Conservation (phyloP, 225 moss, liverwort and hornwort species). For the Sphagnum tenellum region DNA sequence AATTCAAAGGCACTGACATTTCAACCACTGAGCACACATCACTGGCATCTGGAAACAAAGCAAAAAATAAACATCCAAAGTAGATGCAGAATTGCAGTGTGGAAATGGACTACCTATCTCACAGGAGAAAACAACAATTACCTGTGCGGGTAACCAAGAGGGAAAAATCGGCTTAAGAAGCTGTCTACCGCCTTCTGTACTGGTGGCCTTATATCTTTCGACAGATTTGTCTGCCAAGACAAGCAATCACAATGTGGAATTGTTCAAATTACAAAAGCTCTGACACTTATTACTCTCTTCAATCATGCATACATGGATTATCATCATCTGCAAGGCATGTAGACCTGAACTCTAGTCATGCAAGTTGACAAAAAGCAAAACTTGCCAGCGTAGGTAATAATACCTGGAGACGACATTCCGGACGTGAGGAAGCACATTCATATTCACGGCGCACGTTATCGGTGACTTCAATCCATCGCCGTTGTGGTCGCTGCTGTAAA, state of each 20-base stretch:
- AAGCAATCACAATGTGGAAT: neutral
- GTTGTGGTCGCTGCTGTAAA: too few species aligned
- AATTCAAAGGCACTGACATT: too few species aligned
- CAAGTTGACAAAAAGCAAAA: too few species aligned
- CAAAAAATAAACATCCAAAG: neutral
- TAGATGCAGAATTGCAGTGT: neutral
- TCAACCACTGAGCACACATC: too few species aligned
- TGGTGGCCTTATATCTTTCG: constrained; percentile 74
- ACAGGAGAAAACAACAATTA: constrained; percentile 1
- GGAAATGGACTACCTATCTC: too few species aligned
- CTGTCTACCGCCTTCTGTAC: constrained; percentile 70
- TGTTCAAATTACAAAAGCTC: neutral
- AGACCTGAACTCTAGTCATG: too few species aligned
- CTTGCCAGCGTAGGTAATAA: too few species aligned
- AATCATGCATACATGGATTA: too few species aligned
- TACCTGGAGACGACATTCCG: constrained; percentile 57
- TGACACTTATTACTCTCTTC: too few species aligned
- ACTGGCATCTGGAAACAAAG: neutral
- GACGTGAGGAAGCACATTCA: constrained; percentile 33
- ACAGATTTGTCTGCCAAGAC: constrained; percentile 44
- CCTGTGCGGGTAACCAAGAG: constrained; percentile 95
- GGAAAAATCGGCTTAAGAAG: constrained; percentile 89
- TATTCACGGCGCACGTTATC: constrained; percentile 70
- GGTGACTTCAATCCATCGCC: constrained; percentile 67
- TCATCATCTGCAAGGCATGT: too few species aligned